Percentiles rank a stretch among this genome's conserved stretches.
Conservation (phyloP, 1,284 basidiomycete genomes). For the Puccinia horiana region DNA sequence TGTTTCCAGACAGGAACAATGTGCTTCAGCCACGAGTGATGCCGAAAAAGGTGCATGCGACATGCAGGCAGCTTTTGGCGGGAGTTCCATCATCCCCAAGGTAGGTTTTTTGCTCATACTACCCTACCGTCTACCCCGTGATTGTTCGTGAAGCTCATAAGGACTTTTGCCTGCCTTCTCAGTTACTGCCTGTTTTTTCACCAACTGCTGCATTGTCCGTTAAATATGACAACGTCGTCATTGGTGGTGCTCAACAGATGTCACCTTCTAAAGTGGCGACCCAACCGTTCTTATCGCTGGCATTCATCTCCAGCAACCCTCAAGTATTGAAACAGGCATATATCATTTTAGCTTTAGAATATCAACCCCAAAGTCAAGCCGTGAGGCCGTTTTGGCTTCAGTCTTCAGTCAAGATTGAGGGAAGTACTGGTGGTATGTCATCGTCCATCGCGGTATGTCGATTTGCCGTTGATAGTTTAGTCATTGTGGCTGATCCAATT, state of each 20-base stretch:
- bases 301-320: background rate
- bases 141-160: background rate
- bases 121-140: background rate
- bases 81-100: conserved; percentile 25
- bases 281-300: conserved; percentile 23
- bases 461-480: background rate
- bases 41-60: conserved; percentile 26
- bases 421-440: background rate
- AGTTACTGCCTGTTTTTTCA: conserved; percentile 18
- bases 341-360: conserved; percentile 7
- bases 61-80: conserved; percentile 37
- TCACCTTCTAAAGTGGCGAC: conserved; percentile 19
- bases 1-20: conserved; percentile 1
- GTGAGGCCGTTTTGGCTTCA: conserved; percentile 22
- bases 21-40: background rate
- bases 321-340: background rate
- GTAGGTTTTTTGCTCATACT: background rate
- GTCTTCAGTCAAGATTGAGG: conserved; percentile 9
- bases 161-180: background rate
- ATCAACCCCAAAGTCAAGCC: background rate
- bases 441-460: background rate
- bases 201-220: conserved; percentile 28
- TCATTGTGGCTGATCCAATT: background rate
- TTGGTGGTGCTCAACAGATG: conserved; percentile 43
- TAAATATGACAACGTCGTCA: conserved; percentile 24